phyloP scores from a whole-genome alignment of 768 basidiomycete genomes.

The Rhodotorula diobovata region DNA sequence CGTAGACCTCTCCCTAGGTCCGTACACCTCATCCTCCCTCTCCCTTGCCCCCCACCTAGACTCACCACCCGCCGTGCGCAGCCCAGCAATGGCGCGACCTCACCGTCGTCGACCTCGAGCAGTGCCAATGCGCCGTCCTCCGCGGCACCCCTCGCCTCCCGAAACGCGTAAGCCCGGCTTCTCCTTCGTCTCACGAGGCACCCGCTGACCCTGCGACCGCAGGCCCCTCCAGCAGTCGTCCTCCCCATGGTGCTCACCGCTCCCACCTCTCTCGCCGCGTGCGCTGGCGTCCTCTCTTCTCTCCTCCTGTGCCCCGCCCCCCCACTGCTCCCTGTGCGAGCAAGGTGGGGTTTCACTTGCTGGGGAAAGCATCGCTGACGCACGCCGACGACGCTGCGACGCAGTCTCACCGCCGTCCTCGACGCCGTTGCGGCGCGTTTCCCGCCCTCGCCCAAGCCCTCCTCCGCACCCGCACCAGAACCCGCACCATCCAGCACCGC shows the following conservation, averaged over 20 bases:
- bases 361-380: no score
- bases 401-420: slow-evolving; percentile 23
- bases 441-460: not conserved
- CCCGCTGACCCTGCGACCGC: not conserved
- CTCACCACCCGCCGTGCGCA: not conserved
- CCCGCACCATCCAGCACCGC: not conserved
- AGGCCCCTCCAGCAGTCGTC: slow-evolving; percentile 21
- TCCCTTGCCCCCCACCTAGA: no score
- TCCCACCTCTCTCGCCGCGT: slow-evolving; percentile 32
- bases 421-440: slow-evolving; percentile 13
- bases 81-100: slow-evolving; percentile 35
- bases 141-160: slow-evolving; percentile 12
- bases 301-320: no score
- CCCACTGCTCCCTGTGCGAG: no score
- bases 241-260: slow-evolving; percentile 21
- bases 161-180: not conserved
- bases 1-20: slow-evolving; percentile 33
- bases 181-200: fast-evolving
- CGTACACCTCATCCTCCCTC: not conserved
- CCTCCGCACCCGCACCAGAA: not conserved
- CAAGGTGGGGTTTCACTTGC: no score
- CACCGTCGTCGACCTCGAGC: slow-evolving; percentile 27
- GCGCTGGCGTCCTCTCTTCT: not conserved
- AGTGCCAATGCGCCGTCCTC: slow-evolving; percentile 19
- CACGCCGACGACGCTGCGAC: no score